These are phyloP conservation scores for Rhodotorula diobovata DNA, from an alignment of 768 basidiomycete species.

Conservation along the genomic window DNA sequence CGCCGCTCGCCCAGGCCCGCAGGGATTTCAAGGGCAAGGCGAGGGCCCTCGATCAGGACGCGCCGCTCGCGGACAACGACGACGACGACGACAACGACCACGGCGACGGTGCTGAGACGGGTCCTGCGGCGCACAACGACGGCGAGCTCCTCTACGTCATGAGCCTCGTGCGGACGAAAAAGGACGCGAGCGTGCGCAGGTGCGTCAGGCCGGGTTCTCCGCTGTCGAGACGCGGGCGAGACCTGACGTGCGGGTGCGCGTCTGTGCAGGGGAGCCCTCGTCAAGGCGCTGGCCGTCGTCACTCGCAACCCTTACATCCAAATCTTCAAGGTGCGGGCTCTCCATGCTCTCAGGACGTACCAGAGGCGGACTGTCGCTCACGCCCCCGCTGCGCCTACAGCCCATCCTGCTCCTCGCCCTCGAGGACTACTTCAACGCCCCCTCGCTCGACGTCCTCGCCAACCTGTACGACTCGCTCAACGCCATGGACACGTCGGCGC, in stretches of 20 bases:
- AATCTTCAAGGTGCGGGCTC: slow-evolving; percentile 72
- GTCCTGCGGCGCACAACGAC: slow-evolving; percentile 47
- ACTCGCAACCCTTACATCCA: slow-evolving; percentile 91
- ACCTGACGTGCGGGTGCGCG: not conserved
- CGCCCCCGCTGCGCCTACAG: slow-evolving; percentile 52
- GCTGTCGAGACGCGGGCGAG: not conserved
- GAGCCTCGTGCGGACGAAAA: slow-evolving; percentile 84
- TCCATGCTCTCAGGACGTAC: too few species aligned
- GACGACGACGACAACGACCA: slow-evolving; percentile 48
- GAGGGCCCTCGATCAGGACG: not conserved
- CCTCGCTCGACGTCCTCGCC: slow-evolving; percentile 82
- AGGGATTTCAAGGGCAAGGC: slow-evolving; percentile 11
- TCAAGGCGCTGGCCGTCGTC: slow-evolving; percentile 90
- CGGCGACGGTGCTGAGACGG: too few species aligned
- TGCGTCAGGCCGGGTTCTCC: slow-evolving; percentile 46
- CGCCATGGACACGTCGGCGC: slow-evolving; percentile 68
- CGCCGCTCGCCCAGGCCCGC: slow-evolving; percentile 58
- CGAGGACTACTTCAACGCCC: slow-evolving; percentile 86
- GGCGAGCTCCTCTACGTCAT: slow-evolving; percentile 76
- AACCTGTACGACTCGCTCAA: slow-evolving; percentile 90
- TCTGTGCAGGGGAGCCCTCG: slow-evolving; percentile 71
- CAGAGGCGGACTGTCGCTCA: not conserved
- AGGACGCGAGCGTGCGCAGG: slow-evolving; percentile 77
- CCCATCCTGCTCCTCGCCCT: slow-evolving; percentile 88
- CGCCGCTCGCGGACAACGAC: not conserved